phyloP scores from a whole-genome alignment of 2,329 filamentous ascomycete species.

The Bertia moriformis region DNA sequence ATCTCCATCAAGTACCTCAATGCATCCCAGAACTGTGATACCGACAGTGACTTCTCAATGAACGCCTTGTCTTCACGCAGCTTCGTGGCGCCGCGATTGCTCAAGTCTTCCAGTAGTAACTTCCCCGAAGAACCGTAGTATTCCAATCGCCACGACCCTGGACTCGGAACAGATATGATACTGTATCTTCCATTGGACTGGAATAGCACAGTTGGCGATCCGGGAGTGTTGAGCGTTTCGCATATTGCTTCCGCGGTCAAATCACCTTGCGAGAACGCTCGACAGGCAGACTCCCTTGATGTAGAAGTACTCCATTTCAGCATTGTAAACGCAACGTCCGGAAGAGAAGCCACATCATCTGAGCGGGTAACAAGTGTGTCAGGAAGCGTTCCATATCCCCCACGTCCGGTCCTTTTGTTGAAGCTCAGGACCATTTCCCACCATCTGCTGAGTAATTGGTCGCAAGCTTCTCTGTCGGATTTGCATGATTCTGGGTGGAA shows the following conservation, averaged over 20 bases:
- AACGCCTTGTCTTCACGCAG: not conserved
- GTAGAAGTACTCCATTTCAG: not conserved
- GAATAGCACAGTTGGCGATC: not conserved
- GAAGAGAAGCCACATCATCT: not conserved
- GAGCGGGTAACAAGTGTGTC: not conserved
- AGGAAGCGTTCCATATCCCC: not conserved
- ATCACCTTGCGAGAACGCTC: not conserved
- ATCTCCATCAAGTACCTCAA: not conserved
- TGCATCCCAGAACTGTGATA: not conserved
- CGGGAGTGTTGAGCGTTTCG: not conserved
- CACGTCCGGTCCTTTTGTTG: not conserved
- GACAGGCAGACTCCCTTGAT: not conserved
- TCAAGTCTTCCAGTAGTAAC: not conserved
- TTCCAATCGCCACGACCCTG: not conserved
- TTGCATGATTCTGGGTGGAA: slow-evolving; percentile 1
- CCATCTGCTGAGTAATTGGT: not conserved
- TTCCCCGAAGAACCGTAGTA: not conserved
- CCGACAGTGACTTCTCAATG: not conserved
- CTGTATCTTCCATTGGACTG: not conserved
- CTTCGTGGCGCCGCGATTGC: not conserved
- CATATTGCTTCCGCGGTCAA: not conserved
- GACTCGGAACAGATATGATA: not conserved
- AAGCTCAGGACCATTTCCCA: not conserved
- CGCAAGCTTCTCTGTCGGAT: slow-evolving; percentile 1
- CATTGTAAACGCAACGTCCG: not conserved